phyloP scores from a whole-genome alignment of 352 stramenopile species.

The Thalassiosira gravida region DNA sequence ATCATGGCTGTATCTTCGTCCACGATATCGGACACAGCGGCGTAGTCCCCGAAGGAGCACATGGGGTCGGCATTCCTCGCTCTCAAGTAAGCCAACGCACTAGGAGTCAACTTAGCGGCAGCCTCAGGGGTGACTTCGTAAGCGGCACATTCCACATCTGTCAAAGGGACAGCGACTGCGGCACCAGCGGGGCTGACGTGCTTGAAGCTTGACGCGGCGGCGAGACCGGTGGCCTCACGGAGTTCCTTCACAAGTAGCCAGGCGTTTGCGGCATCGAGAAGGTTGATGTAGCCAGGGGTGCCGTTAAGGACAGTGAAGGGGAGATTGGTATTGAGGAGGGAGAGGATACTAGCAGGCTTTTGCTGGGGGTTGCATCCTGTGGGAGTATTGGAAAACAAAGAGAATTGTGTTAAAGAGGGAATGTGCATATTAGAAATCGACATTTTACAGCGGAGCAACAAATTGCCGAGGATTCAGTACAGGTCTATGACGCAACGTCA shows the following conservation, averaged over 20 bases:
- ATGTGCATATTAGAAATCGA: not conserved
- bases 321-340: constrained; percentile 71
- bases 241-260: constrained; percentile 98
- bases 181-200: constrained; percentile 95
- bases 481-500: not conserved
- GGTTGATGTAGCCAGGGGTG: constrained; percentile 98
- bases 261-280: constrained; percentile 98
- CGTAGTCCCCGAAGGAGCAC: constrained; percentile 99
- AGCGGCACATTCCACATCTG: constrained; percentile 89
- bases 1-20: constrained; percentile 97
- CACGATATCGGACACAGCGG: constrained; percentile 96
- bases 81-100: constrained; percentile 96
- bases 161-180: constrained; percentile 96
- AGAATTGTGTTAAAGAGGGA: not conserved
- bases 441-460: not conserved
- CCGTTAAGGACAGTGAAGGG: constrained; percentile 88
- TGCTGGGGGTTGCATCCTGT: constrained; percentile 98
- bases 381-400: not conserved
- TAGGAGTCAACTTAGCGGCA: constrained; percentile 90
- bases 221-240: constrained; percentile 91
- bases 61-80: constrained; percentile 98
- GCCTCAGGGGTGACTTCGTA: constrained; percentile 91
- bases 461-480: not conserved
- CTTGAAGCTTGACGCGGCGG: constrained; percentile 97
- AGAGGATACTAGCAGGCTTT: constrained; percentile 90